These are phyloP conservation scores for Luffa acutangula DNA, from an alignment of 306 rosid genomes.

Conservation along the genomic window DNA sequence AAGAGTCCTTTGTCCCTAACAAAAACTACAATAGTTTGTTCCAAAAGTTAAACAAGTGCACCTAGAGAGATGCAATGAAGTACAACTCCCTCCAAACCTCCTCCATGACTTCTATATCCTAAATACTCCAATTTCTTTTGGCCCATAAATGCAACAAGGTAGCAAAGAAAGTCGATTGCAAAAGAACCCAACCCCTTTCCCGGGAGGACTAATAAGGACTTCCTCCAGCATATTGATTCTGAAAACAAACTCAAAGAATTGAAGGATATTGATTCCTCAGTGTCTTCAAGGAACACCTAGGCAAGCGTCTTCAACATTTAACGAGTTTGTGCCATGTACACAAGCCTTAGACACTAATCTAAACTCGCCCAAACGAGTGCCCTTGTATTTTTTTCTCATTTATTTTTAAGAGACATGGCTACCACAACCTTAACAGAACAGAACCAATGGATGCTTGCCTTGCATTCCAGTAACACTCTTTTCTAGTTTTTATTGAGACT, in stretches of 20 bases:
- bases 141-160: background rate
- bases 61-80: background rate
- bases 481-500: background rate
- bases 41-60: background rate
- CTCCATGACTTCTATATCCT: background rate
- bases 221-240: background rate
- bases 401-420: background rate
- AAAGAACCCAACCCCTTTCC: no score
- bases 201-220: background rate
- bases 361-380: background rate
- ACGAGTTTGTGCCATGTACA: background rate
- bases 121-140: background rate
- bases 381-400: background rate
- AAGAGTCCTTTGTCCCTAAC: no score
- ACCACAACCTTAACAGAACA: background rate
- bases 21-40: no score
- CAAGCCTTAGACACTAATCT: background rate
- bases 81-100: background rate
- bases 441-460: background rate
- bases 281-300: background rate
- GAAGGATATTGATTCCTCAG: background rate
- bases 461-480: background rate
- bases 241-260: background rate
- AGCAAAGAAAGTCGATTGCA: no score
- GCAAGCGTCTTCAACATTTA: background rate